These are phyloP conservation scores for Chaetomiaceae sp. DNA, from an alignment of 2,329 filamentous ascomycete genomes.

Conservation along the genomic window DNA sequence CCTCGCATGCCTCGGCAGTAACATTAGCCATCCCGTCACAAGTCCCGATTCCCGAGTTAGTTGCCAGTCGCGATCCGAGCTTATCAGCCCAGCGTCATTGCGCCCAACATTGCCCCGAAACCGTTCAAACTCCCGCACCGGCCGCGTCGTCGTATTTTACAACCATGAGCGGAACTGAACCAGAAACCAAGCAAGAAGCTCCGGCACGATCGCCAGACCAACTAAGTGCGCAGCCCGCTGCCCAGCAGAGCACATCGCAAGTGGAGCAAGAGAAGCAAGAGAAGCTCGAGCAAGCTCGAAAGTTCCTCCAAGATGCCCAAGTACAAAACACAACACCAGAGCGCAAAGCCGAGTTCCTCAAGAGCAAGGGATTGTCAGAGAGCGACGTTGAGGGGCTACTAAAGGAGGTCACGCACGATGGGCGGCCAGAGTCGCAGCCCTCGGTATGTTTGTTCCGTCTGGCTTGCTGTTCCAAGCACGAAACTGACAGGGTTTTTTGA, in stretches of 20 bases:
- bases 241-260: constrained; percentile 4
- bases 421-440: constrained; percentile 6
- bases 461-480: neutral
- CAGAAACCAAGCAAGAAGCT: constrained; percentile 19
- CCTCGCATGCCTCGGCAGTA: too few species aligned
- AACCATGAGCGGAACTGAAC: constrained; percentile 26
- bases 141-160: neutral
- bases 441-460: constrained; percentile 6
- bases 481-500: neutral
- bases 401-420: constrained; percentile 25
- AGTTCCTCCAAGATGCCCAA: constrained; percentile 70
- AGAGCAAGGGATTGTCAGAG: constrained; percentile 66
- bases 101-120: neutral
- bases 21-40: constrained; percentile 9
- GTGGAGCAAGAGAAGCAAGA: too few species aligned
- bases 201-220: constrained; percentile 23
- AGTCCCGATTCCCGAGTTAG: constrained; percentile 5
- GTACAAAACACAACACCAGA: constrained; percentile 66
- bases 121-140: neutral
- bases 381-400: constrained; percentile 67
- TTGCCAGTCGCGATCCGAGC: neutral
- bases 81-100: neutral
- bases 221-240: constrained; percentile 1
- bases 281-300: constrained; percentile 61
- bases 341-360: constrained; percentile 71